Percentiles rank a stretch among this genome's conserved stretches.
These are phyloP conservation scores for Lactifluus rugatus DNA, from an alignment of 768 basidiomycete species.

Conservation along the genomic window DNA sequence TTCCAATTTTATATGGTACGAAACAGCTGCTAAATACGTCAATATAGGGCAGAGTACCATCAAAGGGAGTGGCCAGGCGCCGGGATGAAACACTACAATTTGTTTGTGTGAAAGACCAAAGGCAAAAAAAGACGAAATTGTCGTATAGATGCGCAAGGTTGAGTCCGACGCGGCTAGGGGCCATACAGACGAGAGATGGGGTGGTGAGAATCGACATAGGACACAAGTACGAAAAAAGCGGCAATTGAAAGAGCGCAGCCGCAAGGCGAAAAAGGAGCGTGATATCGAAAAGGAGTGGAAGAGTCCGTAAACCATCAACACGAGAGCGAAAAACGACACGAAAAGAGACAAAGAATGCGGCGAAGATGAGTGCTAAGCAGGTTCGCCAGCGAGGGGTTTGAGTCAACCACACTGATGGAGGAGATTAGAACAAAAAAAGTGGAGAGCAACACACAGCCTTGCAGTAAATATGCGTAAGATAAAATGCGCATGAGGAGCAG, in stretches of 20 bases:
- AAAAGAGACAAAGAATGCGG: not conserved
- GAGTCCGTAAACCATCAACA: slow-evolving; percentile 4
- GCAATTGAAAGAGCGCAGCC: not conserved
- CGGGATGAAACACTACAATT: not conserved
- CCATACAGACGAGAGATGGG: slow-evolving; percentile 1
- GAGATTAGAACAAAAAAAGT: not conserved
- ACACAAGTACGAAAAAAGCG: not conserved
- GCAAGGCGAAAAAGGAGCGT: not conserved
- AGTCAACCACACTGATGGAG: not conserved
- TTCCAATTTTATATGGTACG: slow-evolving; percentile 1
- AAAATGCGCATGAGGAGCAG: slow-evolving; percentile 9
- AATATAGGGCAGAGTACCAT: not conserved
- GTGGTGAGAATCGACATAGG: not conserved
- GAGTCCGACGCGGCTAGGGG: not conserved
- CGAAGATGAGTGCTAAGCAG: not conserved
- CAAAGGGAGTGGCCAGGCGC: not conserved
- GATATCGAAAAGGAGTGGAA: slow-evolving; percentile 4
- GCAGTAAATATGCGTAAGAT: slow-evolving; percentile 20
- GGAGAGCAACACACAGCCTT: slow-evolving; percentile 3
- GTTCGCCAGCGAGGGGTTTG: not conserved
- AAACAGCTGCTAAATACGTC: not conserved
- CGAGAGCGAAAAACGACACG: not conserved
- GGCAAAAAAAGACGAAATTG: slow-evolving; percentile 6
- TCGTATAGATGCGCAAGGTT: slow-evolving; percentile 8
- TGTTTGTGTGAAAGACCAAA: not conserved